A percentile compares a stretch with the other conserved stretches of the same genome.
Conservation (phyloP, 306 rosid genomes). For the Rosa persica region DNA sequence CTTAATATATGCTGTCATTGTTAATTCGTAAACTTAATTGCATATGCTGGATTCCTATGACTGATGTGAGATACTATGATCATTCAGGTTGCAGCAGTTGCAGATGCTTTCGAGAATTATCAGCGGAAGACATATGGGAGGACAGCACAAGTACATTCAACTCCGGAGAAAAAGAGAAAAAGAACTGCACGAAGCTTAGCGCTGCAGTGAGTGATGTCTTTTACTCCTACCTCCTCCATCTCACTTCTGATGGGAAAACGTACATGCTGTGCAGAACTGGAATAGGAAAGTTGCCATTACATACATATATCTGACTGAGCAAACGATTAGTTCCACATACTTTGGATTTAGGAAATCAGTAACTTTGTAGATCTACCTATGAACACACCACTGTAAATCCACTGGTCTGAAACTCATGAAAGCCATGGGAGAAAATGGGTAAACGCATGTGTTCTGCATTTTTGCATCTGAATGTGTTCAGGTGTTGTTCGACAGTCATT, state of each 20-base stretch:
- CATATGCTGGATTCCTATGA: neutral
- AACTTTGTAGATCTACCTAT: neutral
- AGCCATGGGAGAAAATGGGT: neutral
- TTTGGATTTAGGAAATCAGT: slow-evolving; percentile 6
- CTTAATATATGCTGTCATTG: neutral
- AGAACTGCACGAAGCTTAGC: neutral
- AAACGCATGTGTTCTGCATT: neutral
- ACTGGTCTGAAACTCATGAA: neutral
- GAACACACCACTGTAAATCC: neutral
- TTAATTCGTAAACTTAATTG: neutral
- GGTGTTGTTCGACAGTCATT: neutral
- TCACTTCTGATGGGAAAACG: neutral
- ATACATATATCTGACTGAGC: neutral
- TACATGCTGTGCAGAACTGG: neutral
- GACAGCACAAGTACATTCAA: slow-evolving; percentile 67
- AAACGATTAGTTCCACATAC: neutral
- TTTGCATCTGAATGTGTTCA: neutral
- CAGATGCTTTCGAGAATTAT: slow-evolving; percentile 81
- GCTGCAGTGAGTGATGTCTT: neutral
- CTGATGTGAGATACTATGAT: neutral
- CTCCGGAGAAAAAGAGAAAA: slow-evolving; percentile 72
- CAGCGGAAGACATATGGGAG: slow-evolving; percentile 65
- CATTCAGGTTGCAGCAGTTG: slow-evolving; percentile 63
- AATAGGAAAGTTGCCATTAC: neutral
- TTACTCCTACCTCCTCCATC: neutral